Conservation (phyloP, 371 early-diverging fungal genomes). For the Saksenaea oblongispora region DNA sequence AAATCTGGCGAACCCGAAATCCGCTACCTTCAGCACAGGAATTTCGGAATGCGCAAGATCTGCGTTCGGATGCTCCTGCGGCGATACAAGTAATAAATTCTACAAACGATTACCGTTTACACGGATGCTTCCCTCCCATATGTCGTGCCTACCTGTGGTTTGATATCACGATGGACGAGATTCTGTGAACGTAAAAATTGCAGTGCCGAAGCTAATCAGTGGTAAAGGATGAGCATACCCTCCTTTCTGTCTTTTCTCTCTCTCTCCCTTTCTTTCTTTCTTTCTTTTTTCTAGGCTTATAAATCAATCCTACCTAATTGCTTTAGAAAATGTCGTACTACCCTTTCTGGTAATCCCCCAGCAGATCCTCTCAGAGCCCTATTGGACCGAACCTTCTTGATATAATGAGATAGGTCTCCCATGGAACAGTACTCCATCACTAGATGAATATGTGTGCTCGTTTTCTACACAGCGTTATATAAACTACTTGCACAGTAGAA, state of each 20-base stretch:
- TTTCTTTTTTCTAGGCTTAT: no score
- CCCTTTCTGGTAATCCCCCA: conserved; percentile 78
- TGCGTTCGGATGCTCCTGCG: conserved; percentile 37
- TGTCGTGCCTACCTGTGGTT: conserved; percentile 87
- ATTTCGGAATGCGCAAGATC: conserved; percentile 48
- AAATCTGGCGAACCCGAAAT: conserved; percentile 95
- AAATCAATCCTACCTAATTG: conserved; percentile 74
- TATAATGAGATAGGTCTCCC: conserved; percentile 90
- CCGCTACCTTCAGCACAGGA: conserved; percentile 89
- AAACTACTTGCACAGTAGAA: not conserved
- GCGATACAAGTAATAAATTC: conserved; percentile 77
- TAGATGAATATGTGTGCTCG: conserved; percentile 86
- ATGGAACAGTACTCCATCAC: conserved; percentile 94
- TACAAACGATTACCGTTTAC: no score
- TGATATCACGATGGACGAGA: conserved; percentile 96
- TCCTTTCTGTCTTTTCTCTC: not conserved
- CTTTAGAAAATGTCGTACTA: conserved; percentile 80
- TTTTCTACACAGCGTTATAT: conserved; percentile 58
- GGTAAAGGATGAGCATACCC: conserved; percentile 1
- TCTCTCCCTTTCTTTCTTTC: no score
- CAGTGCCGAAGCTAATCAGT: conserved; percentile 76
- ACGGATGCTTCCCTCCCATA: no score
- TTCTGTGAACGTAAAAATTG: conserved; percentile 81
- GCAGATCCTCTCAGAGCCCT: conserved; percentile 40
- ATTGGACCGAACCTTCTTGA: conserved; percentile 67